Evolutionary conservation across 73 alveolate genomes (phyloP).

Genomic region (Paramecium primaurelia): DNA sequence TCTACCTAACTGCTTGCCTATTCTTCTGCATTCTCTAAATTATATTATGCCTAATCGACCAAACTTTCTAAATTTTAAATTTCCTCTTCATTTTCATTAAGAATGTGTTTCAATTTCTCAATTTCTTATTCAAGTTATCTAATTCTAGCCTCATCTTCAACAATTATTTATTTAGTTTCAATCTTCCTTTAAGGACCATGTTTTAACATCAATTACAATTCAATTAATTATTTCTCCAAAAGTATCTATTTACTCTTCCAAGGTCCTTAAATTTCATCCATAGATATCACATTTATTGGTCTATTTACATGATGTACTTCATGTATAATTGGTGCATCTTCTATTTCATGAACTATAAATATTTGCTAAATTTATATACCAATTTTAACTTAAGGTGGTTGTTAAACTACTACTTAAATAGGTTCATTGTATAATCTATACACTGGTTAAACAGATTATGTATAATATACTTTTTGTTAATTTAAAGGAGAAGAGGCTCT

Average conservation of each 20-base stretch:
- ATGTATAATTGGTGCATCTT: conserved; percentile 1
- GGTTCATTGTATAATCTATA: neutral
- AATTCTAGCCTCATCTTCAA: conserved; percentile 6
- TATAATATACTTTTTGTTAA: neutral
- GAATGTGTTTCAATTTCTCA: neutral
- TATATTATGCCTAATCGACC: neutral
- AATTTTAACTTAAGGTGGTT: neutral
- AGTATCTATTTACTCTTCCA: neutral
- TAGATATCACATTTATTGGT: neutral
- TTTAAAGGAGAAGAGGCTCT: neutral
- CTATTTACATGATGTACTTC: conserved; percentile 47
- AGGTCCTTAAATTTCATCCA: conserved; percentile 38
- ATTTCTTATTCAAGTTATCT: neutral
- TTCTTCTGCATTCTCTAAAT: neutral
- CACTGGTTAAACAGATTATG: neutral
- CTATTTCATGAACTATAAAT: neutral
- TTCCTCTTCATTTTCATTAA: neutral
- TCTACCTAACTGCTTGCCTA: neutral
- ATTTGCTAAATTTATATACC: neutral
- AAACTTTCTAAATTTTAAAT: neutral
- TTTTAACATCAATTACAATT: neutral
- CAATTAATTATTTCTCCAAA: conserved; percentile 7
- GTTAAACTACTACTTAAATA: neutral
- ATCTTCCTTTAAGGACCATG: neutral
- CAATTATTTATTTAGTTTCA: neutral